phyloP scores from a whole-genome alignment of 1,139 yeast species.

The Blastobotrys arbuscula region DNA sequence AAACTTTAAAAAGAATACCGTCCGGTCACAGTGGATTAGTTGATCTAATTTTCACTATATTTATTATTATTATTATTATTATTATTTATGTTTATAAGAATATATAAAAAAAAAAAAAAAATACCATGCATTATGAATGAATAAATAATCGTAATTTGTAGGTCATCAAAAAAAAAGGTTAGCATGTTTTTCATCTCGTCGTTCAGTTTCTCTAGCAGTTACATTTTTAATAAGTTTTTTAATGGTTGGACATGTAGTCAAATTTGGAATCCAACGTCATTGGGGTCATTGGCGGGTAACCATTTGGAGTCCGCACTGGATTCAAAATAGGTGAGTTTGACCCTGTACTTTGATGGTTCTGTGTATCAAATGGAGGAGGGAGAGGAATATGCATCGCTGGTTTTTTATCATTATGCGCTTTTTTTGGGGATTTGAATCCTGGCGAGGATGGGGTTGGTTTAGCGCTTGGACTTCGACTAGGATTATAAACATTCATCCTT shows the following conservation, averaged over 20 bases:
- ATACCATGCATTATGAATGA: background rate
- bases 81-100: background rate
- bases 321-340: slow-evolving; percentile 3
- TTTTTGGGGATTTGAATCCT: background rate
- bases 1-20: background rate
- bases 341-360: background rate
- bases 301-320: slow-evolving; percentile 11
- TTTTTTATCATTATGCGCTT: background rate
- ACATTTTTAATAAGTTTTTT: background rate
- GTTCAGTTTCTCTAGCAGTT: background rate
- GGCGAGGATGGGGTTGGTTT: background rate
- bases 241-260: too few species aligned
- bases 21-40: background rate
- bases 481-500: background rate
- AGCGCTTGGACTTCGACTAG: background rate
- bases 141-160: too few species aligned
- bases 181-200: background rate
- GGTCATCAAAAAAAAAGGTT: background rate
- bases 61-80: background rate
- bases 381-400: slow-evolving; percentile 8
- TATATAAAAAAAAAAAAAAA: background rate
- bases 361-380: background rate
- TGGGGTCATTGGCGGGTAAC: slow-evolving; percentile 12
- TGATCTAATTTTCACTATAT: background rate
- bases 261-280: slow-evolving; percentile 9